Conservation (phyloP, 1,139 yeast species). For the Yamadazyma membranifaciens region DNA sequence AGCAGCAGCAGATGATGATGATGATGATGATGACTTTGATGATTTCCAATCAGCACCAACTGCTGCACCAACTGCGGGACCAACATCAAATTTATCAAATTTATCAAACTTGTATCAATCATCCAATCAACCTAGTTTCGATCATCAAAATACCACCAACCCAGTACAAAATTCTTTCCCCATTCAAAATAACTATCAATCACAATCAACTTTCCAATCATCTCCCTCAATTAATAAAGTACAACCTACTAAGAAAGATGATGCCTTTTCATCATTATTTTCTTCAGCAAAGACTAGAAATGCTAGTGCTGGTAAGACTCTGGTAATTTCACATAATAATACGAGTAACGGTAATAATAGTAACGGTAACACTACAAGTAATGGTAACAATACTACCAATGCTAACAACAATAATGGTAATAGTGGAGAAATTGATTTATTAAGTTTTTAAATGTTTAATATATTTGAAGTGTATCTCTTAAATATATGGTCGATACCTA, state of each 20-base stretch:
- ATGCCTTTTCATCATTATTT: conserved; percentile 83
- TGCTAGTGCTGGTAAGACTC: conserved; percentile 1
- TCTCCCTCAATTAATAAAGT: conserved; percentile 7
- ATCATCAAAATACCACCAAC: conserved; percentile 14
- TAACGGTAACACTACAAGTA: conserved; percentile 23
- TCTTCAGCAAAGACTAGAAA: conserved; percentile 57
- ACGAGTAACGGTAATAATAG: conserved; percentile 4
- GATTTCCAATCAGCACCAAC: conserved; percentile 82
- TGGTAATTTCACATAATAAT: neutral
- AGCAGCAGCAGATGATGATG: conserved; percentile 17
- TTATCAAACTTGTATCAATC: conserved; percentile 28
- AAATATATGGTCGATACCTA: neutral
- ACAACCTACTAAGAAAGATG: conserved; percentile 30
- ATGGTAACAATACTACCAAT: conserved; percentile 16
- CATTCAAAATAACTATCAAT: conserved; percentile 9
- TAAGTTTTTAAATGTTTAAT: conserved; percentile 25
- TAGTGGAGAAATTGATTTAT: conserved; percentile 32
- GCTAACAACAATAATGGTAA: conserved; percentile 8
- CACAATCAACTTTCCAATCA: conserved; percentile 10
- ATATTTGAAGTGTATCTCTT: neutral
- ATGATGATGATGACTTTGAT: conserved; percentile 86
- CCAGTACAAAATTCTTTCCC: neutral
- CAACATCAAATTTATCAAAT: conserved; percentile 36
- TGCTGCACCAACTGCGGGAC: conserved; percentile 21
- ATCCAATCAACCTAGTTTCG: conserved; percentile 15